phyloP scores from a whole-genome alignment of 768 basidiomycete genomes.

The Saitozyma sp. region DNA sequence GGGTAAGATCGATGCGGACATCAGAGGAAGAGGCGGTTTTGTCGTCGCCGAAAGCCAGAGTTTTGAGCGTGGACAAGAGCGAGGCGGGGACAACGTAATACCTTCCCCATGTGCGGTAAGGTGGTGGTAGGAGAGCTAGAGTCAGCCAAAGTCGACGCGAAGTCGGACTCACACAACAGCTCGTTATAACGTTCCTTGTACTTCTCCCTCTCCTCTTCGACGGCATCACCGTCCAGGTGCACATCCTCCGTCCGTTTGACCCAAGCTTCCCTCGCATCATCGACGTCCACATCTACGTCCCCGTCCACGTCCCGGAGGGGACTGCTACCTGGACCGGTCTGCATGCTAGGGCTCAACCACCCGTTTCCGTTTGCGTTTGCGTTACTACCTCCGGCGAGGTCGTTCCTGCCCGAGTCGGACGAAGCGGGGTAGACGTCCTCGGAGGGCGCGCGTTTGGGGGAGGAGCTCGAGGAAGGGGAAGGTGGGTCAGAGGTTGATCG shows the following conservation, averaged over 20 bases:
- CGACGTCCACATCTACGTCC: slow-evolving; percentile 16
- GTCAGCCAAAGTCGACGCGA: background rate
- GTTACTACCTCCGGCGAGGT: too few relatives aligned
- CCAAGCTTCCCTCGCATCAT: slow-evolving; percentile 18
- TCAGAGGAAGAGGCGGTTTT: too few relatives aligned
- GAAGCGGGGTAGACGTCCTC: slow-evolving; percentile 57
- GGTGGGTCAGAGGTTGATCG: slow-evolving; percentile 40
- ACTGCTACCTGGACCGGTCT: slow-evolving; percentile 3
- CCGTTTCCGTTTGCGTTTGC: background rate
- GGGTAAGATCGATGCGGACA: slow-evolving; percentile 12
- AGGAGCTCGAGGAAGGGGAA: slow-evolving; percentile 53
- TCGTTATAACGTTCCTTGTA: slow-evolving; percentile 31
- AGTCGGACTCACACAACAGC: slow-evolving; percentile 22
- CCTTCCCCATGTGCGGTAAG: slow-evolving; percentile 19
- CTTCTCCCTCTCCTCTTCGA: slow-evolving; percentile 12
- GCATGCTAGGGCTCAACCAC: slow-evolving; percentile 7
- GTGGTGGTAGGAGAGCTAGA: slow-evolving; percentile 21
- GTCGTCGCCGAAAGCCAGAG: slow-evolving; percentile 15
- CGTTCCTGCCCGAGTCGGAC: too few relatives aligned
- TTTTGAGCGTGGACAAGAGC: slow-evolving; percentile 20
- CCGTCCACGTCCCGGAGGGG: slow-evolving; percentile 20
- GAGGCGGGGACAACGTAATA: slow-evolving; percentile 34
- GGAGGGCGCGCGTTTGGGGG: slow-evolving; percentile 75
- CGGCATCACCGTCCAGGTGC: slow-evolving; percentile 19
- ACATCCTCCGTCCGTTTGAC: slow-evolving; percentile 38